Evolutionary conservation across 352 stramenopile genomes (phyloP), one percentile per base, ranked within the genome.

Genomic region (Globisporangium okanoganense): DNA sequence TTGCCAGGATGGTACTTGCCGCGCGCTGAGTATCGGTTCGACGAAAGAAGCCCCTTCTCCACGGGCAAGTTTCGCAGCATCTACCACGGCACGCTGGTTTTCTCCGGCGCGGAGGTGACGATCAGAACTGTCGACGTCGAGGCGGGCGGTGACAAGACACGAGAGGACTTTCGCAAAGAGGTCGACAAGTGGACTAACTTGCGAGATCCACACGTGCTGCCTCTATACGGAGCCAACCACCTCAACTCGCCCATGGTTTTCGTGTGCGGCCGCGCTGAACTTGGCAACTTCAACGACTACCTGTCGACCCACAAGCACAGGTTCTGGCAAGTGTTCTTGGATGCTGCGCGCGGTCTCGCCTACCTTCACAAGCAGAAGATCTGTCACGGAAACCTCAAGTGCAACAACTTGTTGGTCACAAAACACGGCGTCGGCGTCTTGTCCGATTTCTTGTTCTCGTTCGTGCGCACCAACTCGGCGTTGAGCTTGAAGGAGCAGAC

Each of bases 371-470:
- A 68, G 41, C 24, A 64, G 9, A 71, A 68, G 20, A 55, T 63
- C 24, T 38, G 62, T 47, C 67, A 74, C 27, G 50, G 29, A 16
- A 74, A 70, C 49, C 58, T 76, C 41, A 76, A 76, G 59, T 76
- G 69, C 62, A 71, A 56, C 58, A 75, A 75, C 58, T 27, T 75
- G 47, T 48, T 75, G 10, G 69, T 75, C 22, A 66, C 27, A 24
- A 48, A 43, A 12, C 33, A 76, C 12, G 65, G 65, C 31, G 24
- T 58, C 5, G 69, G 69, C 29, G 59, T 76, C 5, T 51, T 76
- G n/a, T 73, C 69, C 4, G 69, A 75, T 58, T 75, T 75, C 62
- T 18, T 33, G 27, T 75, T 70, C 51, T 52, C 69, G 3, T 75
- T 72, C 43, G 56, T 67, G 5, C 65, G 65, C 40, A n/a, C 35